phyloP scores from a whole-genome alignment of 139 green algal species.

The Chlamydomonas sp. region DNA sequence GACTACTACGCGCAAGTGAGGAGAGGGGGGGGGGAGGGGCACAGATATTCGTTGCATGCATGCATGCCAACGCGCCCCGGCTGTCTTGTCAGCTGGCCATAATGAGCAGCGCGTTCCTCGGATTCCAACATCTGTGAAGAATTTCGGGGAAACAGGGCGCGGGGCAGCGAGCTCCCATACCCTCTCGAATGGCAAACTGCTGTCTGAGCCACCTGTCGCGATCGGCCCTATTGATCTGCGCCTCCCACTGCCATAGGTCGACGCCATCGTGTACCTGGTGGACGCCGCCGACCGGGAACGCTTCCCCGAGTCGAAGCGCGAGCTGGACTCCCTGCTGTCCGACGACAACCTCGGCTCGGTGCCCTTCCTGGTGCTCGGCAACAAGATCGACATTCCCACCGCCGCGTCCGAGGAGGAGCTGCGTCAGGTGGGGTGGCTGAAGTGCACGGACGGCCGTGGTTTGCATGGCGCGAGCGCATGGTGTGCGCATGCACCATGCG shows the following conservation, averaged over 20 bases:
- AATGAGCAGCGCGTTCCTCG: no score
- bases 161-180: no score
- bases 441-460: no score
- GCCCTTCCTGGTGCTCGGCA: constrained; percentile 90
- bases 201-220: no score
- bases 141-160: no score
- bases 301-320: constrained; percentile 84
- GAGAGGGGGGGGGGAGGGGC: background rate
- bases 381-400: constrained; percentile 98
- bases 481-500: no score
- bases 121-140: no score
- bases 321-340: constrained; percentile 87
- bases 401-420: constrained; percentile 84
- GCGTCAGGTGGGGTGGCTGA: no score
- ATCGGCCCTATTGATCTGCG: background rate
- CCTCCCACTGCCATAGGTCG: constrained; percentile 56
- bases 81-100: no score
- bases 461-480: no score
- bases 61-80: background rate
- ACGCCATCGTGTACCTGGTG: constrained; percentile 98
- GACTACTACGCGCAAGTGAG: constrained; percentile 99
- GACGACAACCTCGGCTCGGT: constrained; percentile 89
- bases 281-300: constrained; percentile 92
- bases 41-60: background rate
- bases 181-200: no score